Conservation (phyloP, 805 yeast species). For the Danielia reshetovae region DNA sequence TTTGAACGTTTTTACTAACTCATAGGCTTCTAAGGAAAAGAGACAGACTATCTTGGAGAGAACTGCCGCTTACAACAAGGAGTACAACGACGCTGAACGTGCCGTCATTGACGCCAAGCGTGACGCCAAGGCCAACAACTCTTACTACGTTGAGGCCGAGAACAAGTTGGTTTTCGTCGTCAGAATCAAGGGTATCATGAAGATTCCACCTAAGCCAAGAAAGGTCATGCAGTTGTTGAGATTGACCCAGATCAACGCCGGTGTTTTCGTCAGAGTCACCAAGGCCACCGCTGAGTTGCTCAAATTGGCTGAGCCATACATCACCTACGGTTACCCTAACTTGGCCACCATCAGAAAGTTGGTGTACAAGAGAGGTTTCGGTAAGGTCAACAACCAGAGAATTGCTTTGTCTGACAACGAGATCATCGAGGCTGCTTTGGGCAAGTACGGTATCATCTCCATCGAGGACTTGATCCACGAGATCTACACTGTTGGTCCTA, state of each 20-base stretch:
- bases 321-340: conserved; percentile 97
- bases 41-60: conserved; percentile 80
- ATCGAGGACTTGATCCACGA: conserved; percentile 95
- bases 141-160: conserved; percentile 94
- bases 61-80: conserved; percentile 95
- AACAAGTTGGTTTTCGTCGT: conserved; percentile 90
- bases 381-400: conserved; percentile 96
- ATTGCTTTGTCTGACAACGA: conserved; percentile 83
- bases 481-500: conserved; percentile 94
- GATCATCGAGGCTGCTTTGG: conserved; percentile 81
- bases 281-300: conserved; percentile 92
- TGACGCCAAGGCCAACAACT: conserved; percentile 90
- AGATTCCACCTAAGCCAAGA: conserved; percentile 99
- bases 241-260: conserved; percentile 90
- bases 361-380: conserved; percentile 96
- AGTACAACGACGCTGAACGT: conserved; percentile 90
- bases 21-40: conserved; percentile 43
- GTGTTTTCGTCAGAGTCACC: conserved; percentile 92
- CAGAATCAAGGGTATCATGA: conserved; percentile 99
- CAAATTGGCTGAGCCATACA: conserved; percentile 93
- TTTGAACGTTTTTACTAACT: conserved; percentile 28
- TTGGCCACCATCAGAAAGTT: conserved; percentile 88
- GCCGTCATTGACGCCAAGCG: conserved; percentile 83
- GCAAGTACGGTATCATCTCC: conserved; percentile 89
- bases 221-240: conserved; percentile 93